Conservation (phyloP, 2,329 filamentous ascomycete genomes). For the Xylariaceae sp. region DNA sequence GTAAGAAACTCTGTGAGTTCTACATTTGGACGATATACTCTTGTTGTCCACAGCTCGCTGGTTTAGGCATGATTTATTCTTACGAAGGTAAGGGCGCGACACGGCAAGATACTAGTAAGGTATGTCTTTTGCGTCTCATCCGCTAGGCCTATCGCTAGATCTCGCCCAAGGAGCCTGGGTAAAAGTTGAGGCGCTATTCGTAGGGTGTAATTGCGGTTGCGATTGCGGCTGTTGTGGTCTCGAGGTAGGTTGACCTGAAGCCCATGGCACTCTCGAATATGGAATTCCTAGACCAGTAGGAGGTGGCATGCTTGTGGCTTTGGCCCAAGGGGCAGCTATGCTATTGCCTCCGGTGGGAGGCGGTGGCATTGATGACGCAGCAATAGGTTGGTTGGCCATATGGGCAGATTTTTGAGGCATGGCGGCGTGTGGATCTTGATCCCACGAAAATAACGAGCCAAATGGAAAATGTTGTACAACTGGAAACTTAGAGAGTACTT, state of each 20-base stretch:
- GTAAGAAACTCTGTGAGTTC: no score
- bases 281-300: slow-evolving; percentile 40
- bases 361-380: slow-evolving; percentile 38
- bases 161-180: slow-evolving; percentile 37
- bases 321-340: slow-evolving; percentile 53
- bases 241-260: slow-evolving; percentile 29
- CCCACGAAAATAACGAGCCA: slow-evolving; percentile 80
- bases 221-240: slow-evolving; percentile 29
- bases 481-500: slow-evolving; percentile 95
- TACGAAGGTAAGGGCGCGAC: background rate
- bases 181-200: slow-evolving; percentile 21
- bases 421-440: slow-evolving; percentile 66
- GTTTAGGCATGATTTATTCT: background rate
- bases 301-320: slow-evolving; percentile 48
- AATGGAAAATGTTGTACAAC: slow-evolving; percentile 97
- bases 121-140: slow-evolving; percentile 19
- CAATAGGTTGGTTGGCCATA: slow-evolving; percentile 59
- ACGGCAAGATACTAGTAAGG: background rate
- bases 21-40: no score
- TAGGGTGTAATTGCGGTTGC: slow-evolving; percentile 26
- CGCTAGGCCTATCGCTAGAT: slow-evolving; percentile 38
- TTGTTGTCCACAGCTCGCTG: no score
- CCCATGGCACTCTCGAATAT: slow-evolving; percentile 36
- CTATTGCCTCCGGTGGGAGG: slow-evolving; percentile 37
- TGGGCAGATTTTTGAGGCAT: slow-evolving; percentile 59